Percentiles rank a stretch among this genome's conserved stretches.
Conservation (phyloP, 2,329 filamentous ascomycete genomes). For the Moelleriella libera region DNA sequence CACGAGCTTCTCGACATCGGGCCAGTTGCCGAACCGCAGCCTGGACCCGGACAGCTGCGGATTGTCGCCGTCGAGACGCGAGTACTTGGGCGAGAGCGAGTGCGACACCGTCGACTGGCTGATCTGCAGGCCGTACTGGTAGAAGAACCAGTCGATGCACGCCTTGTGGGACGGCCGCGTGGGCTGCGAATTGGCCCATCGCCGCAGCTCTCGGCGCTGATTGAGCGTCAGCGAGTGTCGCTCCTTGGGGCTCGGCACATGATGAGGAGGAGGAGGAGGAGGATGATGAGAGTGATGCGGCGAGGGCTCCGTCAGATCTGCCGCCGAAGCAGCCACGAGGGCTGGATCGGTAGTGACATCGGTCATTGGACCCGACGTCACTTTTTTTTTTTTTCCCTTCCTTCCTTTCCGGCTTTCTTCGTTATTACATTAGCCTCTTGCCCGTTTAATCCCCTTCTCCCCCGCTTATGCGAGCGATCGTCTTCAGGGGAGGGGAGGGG, state of each 20-base stretch:
- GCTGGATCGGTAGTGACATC: constrained; percentile 24
- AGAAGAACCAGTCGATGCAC: constrained; percentile 49
- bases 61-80: constrained; percentile 43
- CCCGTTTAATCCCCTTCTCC: too few species aligned
- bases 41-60: constrained; percentile 48
- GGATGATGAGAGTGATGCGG: neutral
- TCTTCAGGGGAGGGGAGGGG: neutral
- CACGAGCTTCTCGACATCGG: constrained; percentile 45
- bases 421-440: too few species aligned
- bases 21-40: constrained; percentile 49
- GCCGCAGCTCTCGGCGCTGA: constrained; percentile 44
- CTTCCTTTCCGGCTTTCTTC: neutral
- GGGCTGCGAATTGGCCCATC: constrained; percentile 43
- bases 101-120: constrained; percentile 51
- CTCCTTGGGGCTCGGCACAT: constrained; percentile 21
- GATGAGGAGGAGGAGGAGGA: neutral
- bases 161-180: constrained; percentile 45
- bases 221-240: constrained; percentile 48
- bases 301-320: constrained; percentile 10
- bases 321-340: constrained; percentile 17
- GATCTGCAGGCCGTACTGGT: constrained; percentile 43
- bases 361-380: constrained; percentile 12
- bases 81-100: constrained; percentile 47
- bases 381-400: neutral
- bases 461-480: too few species aligned